A percentile compares a stretch with the other conserved stretches of the same genome.
These are phyloP conservation scores for Vitis rotundifolia DNA, from an alignment of 164 flowering plant species.

Conservation along the genomic window DNA sequence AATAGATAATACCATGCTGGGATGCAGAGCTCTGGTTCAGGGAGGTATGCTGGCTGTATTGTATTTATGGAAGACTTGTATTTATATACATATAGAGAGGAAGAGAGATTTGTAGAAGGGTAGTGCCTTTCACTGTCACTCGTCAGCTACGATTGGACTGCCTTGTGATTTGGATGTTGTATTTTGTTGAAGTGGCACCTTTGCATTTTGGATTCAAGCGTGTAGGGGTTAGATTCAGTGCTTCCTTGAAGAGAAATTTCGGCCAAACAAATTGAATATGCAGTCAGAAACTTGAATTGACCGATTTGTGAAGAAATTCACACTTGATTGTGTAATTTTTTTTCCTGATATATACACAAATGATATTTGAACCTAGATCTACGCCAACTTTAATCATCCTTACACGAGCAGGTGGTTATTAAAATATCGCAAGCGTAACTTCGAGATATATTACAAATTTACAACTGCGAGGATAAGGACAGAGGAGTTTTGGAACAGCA, in stretches of 20 bases:
- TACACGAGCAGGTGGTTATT: too few relatives aligned
- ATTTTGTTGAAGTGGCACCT: not conserved
- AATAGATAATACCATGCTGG: constrained; percentile 2
- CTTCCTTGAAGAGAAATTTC: not conserved
- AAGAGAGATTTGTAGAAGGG: constrained; percentile 7
- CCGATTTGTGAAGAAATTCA: too few relatives aligned
- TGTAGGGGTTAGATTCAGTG: not conserved
- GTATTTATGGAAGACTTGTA: constrained; percentile 2
- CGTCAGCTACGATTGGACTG: constrained; percentile 3
- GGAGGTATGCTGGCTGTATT: not conserved
- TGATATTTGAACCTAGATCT: too few relatives aligned
- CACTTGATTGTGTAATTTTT: too few relatives aligned
- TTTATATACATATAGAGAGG: constrained; percentile 3
- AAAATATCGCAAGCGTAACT: too few relatives aligned
- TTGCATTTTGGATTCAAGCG: not conserved
- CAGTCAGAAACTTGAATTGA: too few relatives aligned
- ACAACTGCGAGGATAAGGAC: too few relatives aligned
- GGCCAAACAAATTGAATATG: not conserved
- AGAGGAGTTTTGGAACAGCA: too few relatives aligned
- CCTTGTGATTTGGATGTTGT: not conserved
- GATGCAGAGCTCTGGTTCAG: constrained; percentile 1
- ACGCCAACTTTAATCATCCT: too few relatives aligned
- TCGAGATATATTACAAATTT: too few relatives aligned
- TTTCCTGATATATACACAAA: too few relatives aligned
- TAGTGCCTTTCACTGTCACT: not conserved